These are phyloP conservation scores for Chrysosporium queenslandicum DNA, from an alignment of 2,329 filamentous ascomycete genomes.

Conservation along the genomic window DNA sequence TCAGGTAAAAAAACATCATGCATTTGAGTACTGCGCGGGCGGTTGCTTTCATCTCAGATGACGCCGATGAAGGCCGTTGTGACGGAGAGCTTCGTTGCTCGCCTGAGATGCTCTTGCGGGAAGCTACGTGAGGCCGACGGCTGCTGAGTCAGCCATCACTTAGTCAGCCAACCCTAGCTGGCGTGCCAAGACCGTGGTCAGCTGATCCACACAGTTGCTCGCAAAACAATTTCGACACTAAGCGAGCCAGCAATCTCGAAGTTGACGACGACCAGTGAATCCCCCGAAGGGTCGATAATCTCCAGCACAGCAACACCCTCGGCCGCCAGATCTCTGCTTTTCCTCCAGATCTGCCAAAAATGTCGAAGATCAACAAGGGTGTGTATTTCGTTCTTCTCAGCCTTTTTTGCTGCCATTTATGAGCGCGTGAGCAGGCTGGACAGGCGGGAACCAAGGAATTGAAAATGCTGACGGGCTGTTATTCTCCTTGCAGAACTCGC, in stretches of 20 bases:
- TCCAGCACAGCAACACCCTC: conserved; percentile 10
- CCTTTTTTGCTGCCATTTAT: no score
- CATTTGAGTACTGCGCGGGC: no score
- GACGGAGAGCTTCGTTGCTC: no score
- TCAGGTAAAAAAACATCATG: no score
- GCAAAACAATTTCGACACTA: conserved; percentile 13
- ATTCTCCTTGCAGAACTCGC: conserved; percentile 25
- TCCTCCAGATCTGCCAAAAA: conserved; percentile 23
- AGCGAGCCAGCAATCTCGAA: conserved; percentile 11
- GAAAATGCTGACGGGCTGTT: conserved; percentile 4
- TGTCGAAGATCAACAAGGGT: conserved; percentile 27
- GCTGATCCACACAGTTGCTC: conserved; percentile 18
- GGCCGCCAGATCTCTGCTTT: conserved; percentile 15
- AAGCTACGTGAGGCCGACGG: background rate
- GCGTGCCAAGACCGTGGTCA: conserved; percentile 11
- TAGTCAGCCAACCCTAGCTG: conserved; percentile 13
- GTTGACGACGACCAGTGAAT: conserved; percentile 13
- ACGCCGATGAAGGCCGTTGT: no score
- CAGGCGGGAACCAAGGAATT: conserved; percentile 3
- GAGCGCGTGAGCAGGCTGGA: background rate
- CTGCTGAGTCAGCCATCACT: background rate
- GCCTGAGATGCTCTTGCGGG: background rate
- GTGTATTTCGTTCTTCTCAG: conserved; percentile 15
- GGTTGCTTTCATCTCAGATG: no score
- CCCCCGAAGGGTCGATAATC: conserved; percentile 11